Conservation (phyloP, 2,329 filamentous ascomycete species). For the Aureobasidium sp. region DNA sequence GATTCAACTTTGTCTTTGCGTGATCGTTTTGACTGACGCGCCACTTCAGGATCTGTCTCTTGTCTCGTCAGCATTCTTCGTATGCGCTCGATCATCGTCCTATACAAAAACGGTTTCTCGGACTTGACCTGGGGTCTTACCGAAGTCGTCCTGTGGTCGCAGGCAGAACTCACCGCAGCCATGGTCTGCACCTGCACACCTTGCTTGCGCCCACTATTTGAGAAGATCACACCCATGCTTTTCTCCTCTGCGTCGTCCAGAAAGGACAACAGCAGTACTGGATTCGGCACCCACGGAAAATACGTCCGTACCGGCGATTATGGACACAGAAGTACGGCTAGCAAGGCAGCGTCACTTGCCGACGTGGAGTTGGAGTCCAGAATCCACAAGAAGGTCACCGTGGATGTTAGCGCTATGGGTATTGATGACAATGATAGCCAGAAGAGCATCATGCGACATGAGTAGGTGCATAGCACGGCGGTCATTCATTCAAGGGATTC, state of each 20-base stretch:
- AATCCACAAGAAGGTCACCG: not conserved
- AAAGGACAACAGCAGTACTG: not conserved
- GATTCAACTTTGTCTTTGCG: not conserved
- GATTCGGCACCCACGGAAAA: not conserved
- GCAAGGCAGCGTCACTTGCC: not conserved
- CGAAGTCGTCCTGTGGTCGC: constrained; percentile 6
- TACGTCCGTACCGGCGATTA: not conserved
- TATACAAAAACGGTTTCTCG: not conserved
- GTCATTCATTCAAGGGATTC: not conserved
- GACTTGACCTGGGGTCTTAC: constrained; percentile 10
- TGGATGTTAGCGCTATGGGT: not conserved
- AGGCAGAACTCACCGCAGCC: constrained; percentile 1
- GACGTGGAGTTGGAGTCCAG: not conserved
- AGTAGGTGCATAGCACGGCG: not conserved
- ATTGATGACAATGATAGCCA: constrained; percentile 3
- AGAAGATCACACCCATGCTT: not conserved
- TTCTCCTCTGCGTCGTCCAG: not conserved
- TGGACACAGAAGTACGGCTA: not conserved
- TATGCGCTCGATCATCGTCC: constrained; percentile 6
- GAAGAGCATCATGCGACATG: not conserved
- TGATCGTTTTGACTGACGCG: not conserved
- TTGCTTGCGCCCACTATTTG: constrained; percentile 10
- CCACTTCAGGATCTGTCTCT: not conserved
- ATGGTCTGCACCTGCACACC: constrained; percentile 12
- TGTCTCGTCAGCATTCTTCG: constrained; percentile 12